These are phyloP conservation scores for Stachybotrys echinatus DNA, from an alignment of 2,329 filamentous ascomycete genomes.

Conservation along the genomic window DNA sequence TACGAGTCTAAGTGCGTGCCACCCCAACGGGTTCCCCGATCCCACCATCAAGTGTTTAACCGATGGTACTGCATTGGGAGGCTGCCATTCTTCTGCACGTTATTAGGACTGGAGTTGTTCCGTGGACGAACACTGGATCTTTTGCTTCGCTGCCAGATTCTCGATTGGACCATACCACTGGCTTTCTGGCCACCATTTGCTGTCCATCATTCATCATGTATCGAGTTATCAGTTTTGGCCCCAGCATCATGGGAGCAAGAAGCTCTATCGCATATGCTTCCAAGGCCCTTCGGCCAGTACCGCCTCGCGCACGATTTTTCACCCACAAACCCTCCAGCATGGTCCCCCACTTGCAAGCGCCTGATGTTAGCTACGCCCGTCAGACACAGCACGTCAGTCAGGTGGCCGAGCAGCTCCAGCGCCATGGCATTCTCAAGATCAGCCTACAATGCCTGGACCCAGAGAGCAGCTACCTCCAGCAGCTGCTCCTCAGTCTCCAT, in stretches of 20 bases:
- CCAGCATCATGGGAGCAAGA: neutral
- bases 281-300: neutral
- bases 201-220: slow-evolving; percentile 1
- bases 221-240: neutral
- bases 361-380: slow-evolving; percentile 8
- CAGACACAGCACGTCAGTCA: slow-evolving; percentile 9
- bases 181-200: neutral
- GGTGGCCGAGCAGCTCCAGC: slow-evolving; percentile 10
- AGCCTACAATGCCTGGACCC: slow-evolving; percentile 24
- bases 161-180: too few species aligned
- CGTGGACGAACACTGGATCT: too few species aligned
- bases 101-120: too few species aligned
- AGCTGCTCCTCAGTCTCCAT: slow-evolving; percentile 26
- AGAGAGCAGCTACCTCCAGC: slow-evolving; percentile 26
- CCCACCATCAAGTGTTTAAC: too few species aligned
- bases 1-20: neutral
- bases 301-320: neutral
- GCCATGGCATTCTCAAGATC: slow-evolving; percentile 29
- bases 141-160: too few species aligned
- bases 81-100: neutral
- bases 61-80: neutral
- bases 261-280: too few species aligned
- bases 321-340: slow-evolving; percentile 2
- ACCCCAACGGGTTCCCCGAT: too few species aligned
- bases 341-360: slow-evolving; percentile 9